These are phyloP conservation scores for Stachybotrys elegans DNA, from an alignment of 2,329 filamentous ascomycete species.

Conservation along the genomic window DNA sequence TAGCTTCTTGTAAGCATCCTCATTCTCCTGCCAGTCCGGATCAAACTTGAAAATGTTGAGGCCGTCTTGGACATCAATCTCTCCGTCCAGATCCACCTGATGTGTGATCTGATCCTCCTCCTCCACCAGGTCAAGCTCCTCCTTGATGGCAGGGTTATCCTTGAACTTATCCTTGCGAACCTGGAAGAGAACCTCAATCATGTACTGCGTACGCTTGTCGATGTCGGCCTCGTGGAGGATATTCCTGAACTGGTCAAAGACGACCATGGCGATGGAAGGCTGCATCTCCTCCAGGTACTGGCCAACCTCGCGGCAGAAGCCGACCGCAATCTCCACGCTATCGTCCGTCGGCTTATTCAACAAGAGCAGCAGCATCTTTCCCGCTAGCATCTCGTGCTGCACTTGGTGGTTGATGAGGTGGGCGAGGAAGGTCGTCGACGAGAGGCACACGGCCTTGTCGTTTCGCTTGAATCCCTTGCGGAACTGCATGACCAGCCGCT, in stretches of 20 bases:
- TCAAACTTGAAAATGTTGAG: constrained; percentile 97
- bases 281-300: constrained; percentile 96
- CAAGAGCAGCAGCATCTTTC: constrained; percentile 86
- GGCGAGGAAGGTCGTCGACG: constrained; percentile 89
- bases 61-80: constrained; percentile 77
- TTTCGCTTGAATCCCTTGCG: constrained; percentile 93
- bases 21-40: constrained; percentile 81
- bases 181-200: constrained; percentile 97
- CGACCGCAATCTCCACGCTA: constrained; percentile 95
- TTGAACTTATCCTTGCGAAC: constrained; percentile 95
- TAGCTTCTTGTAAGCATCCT: constrained; percentile 82
- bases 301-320: constrained; percentile 86
- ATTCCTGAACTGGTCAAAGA: constrained; percentile 93
- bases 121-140: constrained; percentile 91
- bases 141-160: constrained; percentile 83
- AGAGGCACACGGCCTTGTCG: constrained; percentile 92
- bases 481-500: constrained; percentile 84
- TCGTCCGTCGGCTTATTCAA: constrained; percentile 95
- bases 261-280: constrained; percentile 75
- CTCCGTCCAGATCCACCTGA: constrained; percentile 73
- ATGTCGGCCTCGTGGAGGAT: constrained; percentile 96
- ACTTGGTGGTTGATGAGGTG: constrained; percentile 97
- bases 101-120: constrained; percentile 99
- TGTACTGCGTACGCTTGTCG: constrained; percentile 97
- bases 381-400: constrained; percentile 86